These are phyloP conservation scores for Backusella circina DNA, from an alignment of 192 early-diverging fungal species.

Conservation along the genomic window DNA sequence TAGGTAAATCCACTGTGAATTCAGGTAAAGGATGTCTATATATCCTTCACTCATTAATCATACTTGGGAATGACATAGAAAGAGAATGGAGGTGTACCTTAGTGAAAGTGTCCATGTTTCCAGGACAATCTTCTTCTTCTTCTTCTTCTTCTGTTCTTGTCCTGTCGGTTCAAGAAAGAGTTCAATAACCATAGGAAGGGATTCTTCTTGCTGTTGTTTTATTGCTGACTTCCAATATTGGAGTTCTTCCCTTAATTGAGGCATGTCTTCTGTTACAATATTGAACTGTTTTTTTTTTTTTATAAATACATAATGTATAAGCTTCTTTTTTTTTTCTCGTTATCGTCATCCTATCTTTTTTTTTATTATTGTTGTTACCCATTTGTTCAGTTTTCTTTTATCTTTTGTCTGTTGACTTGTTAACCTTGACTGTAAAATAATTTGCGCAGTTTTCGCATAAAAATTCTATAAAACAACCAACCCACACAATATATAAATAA, in stretches of 20 bases:
- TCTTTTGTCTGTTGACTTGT: neutral
- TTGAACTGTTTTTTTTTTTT: slow-evolving; percentile 78
- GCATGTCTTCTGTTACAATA: slow-evolving; percentile 73
- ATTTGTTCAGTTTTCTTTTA: slow-evolving; percentile 56
- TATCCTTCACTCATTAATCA: neutral
- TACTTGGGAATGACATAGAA: neutral
- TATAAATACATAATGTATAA: neutral
- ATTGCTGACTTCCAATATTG: slow-evolving; percentile 72
- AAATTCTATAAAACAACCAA: slow-evolving; percentile 55
- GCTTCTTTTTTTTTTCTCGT: neutral
- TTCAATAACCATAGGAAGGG: slow-evolving; percentile 77
- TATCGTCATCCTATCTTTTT: neutral
- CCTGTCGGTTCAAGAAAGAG: slow-evolving; percentile 76
- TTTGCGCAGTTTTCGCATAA: slow-evolving; percentile 74
- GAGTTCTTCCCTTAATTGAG: slow-evolving; percentile 67
- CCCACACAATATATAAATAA: neutral
- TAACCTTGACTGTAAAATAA: slow-evolving; percentile 64
- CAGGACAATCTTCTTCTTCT: slow-evolving; percentile 58
- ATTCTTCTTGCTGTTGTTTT: slow-evolving; percentile 32
- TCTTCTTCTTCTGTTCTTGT: slow-evolving; percentile 18
- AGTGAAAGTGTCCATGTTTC: slow-evolving; percentile 83
- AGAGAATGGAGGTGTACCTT: slow-evolving; percentile 42
- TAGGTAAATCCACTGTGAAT: slow-evolving; percentile 71
- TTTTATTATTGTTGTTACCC: slow-evolving; percentile 32
- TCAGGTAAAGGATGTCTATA: slow-evolving; percentile 46